A percentile compares a stretch with the other conserved stretches of the same genome.
Conservation (phyloP, 2,329 filamentous ascomycete genomes). For the Venturiaceae sp. region DNA sequence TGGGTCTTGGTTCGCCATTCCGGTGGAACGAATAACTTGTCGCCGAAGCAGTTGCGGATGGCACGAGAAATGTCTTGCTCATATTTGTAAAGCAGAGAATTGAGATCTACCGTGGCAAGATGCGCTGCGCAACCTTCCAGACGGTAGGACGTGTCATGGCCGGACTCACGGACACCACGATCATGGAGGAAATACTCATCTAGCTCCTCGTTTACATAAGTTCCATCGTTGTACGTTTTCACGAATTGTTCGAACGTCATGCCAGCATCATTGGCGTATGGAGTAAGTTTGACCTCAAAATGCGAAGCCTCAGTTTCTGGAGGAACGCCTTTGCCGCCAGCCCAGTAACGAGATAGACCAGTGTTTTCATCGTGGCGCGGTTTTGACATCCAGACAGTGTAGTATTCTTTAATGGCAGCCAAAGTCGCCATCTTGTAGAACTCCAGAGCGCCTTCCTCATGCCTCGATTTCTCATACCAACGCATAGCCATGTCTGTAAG, state of each 20-base stretch:
- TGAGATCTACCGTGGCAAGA: slow-evolving; percentile 87
- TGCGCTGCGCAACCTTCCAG: slow-evolving; percentile 81
- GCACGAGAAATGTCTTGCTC: slow-evolving; percentile 84
- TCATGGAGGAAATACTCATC: slow-evolving; percentile 96
- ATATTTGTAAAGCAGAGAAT: slow-evolving; percentile 93
- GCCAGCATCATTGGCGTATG: slow-evolving; percentile 74
- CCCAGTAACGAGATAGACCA: slow-evolving; percentile 75
- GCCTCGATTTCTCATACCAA: slow-evolving; percentile 87
- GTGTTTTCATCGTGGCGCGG: slow-evolving; percentile 70
- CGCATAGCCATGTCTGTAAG: slow-evolving; percentile 94
- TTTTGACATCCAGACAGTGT: slow-evolving; percentile 67
- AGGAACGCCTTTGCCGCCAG: slow-evolving; percentile 74
- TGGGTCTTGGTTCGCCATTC: slow-evolving; percentile 67
- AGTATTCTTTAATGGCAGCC: slow-evolving; percentile 94
- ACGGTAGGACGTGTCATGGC: slow-evolving; percentile 92
- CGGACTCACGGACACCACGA: slow-evolving; percentile 88
- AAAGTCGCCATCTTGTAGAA: slow-evolving; percentile 73
- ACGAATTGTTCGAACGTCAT: slow-evolving; percentile 82
- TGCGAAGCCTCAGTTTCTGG: slow-evolving; percentile 85
- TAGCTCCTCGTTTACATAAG: slow-evolving; percentile 73
- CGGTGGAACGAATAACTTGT: slow-evolving; percentile 69
- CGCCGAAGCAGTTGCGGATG: slow-evolving; percentile 75
- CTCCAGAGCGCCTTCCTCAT: slow-evolving; percentile 68
- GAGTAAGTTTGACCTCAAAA: slow-evolving; percentile 72
- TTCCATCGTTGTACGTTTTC: slow-evolving; percentile 70